phyloP scores from a whole-genome alignment of 1,284 basidiomycete species.

The Irpex sp. region DNA sequence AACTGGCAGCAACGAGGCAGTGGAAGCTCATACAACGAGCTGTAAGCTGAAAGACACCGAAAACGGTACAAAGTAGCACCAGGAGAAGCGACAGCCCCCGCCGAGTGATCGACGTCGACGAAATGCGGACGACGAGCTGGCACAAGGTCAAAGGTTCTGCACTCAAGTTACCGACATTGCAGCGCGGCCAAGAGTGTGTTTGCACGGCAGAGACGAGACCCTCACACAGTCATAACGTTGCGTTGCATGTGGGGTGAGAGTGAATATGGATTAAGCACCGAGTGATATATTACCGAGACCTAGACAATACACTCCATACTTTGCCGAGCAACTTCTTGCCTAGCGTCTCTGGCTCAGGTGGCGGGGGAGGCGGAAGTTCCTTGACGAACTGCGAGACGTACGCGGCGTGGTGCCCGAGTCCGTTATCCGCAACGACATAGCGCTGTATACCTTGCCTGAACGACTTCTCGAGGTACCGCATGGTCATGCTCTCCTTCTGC shows the following conservation, averaged over 20 bases:
- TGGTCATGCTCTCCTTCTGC: slow-evolving; percentile 54
- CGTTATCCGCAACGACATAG: slow-evolving; percentile 24
- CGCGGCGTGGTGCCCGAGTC: background rate
- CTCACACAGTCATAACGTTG: background rate
- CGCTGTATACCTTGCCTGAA: slow-evolving; percentile 43
- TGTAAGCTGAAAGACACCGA: background rate
- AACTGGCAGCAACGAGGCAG: background rate
- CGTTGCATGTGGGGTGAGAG: background rate
- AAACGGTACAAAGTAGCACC: background rate
- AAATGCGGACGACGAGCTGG: background rate
- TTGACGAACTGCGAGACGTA: slow-evolving; percentile 6
- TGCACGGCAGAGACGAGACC: too few species aligned
- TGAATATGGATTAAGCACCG: background rate
- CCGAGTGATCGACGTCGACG: background rate
- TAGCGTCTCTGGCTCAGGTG: background rate
- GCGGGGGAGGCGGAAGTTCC: slow-evolving; percentile 6
- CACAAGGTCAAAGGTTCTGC: background rate
- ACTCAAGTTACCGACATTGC: background rate
- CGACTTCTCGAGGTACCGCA: slow-evolving; percentile 56
- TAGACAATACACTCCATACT: background rate
- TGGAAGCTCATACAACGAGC: background rate
- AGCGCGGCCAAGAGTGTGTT: background rate
- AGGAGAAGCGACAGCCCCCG: background rate
- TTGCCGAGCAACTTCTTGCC: background rate
- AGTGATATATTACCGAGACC: background rate